phyloP scores from a whole-genome alignment of 768 basidiomycete species.

The Chlorophyllum brunneum region DNA sequence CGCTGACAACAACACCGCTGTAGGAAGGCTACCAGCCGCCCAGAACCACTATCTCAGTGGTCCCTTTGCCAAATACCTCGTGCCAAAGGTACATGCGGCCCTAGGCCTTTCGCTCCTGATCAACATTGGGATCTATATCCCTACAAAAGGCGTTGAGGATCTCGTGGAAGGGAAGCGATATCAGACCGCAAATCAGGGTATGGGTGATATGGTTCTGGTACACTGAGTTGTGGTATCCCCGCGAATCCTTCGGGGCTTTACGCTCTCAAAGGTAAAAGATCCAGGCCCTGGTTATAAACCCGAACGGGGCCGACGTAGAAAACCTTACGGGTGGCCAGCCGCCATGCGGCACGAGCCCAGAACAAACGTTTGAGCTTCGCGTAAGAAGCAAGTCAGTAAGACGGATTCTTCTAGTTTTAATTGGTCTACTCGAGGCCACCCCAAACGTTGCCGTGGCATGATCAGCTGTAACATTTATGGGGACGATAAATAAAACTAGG shows the following conservation, averaged over 20 bases:
- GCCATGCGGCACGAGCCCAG: neutral
- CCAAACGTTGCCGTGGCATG: no score
- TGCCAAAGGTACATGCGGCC: slow-evolving; percentile 61
- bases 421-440: neutral
- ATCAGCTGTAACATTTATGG: neutral
- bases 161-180: slow-evolving; percentile 60
- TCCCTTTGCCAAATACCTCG: slow-evolving; percentile 63
- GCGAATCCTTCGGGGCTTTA: neutral
- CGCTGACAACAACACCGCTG: slow-evolving; percentile 80
- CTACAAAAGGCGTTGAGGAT: slow-evolving; percentile 74
- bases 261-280: no score
- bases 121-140: slow-evolving; percentile 91
- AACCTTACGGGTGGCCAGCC: neutral
- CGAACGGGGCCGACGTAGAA: neutral
- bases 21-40: slow-evolving; percentile 84
- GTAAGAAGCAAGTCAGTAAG: neutral
- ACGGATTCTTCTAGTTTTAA: neutral
- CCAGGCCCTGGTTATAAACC: no score
- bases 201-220: slow-evolving; percentile 97
- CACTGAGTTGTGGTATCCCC: slow-evolving; percentile 47
- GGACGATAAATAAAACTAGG: no score
- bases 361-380: neutral
- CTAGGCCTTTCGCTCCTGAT: slow-evolving; percentile 81
- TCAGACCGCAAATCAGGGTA: slow-evolving; percentile 93
- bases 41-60: slow-evolving; percentile 78